Base-by-base conservation (phyloP, 2,329 filamentous ascomycete species). In the Fusarium verrucosum region DNA sequence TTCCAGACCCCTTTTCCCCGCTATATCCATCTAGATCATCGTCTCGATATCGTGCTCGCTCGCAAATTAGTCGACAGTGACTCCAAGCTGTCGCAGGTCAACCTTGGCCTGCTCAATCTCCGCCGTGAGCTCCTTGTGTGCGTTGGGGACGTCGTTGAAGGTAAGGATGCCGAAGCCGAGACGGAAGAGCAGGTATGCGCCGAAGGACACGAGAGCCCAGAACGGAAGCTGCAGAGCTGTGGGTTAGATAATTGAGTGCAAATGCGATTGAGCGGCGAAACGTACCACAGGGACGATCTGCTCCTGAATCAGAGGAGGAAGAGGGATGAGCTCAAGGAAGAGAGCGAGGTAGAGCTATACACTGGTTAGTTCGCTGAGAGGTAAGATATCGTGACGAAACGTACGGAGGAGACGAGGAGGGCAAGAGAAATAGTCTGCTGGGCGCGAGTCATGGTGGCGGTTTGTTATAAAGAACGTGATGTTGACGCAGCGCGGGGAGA, bases 71-170 rank as follows among this genome's bases (percentile, higher is more conserved):
- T 96, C 90, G 59, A 94, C 89, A 68, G 90, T 87, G 36, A 96
- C 91, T 10, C 92, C 92, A 76, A 90, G 86, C 58, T 82, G 82
- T 74, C 86, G 86, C 76, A 96, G 80, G 71, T 96, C 92, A 62
- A 80, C 81, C 81, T 90, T 89, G 65, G 92, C 92, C 77, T 88
- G 70, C 64, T 92, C 85, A 74, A 96, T 95, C 80, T 98, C 91
- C 71, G 81, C 83, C 85, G 95, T 92, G 71, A 99, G 82, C 80
- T 97, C 94, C 76, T 89, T 87, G 79, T 98, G 91, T 49, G 95
- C 95, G 62, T 92, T 86, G 51, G 94, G 94, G 44, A 96, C 92
- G 79, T 98, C 94, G 83, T 97, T 95, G 85, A 99, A 99, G 55
- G 92, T 97, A 76, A 97, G 84, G 71, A 99, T 92, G 66, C 95